phyloP scores from a whole-genome alignment of 148 eudicot species.

The Amaranthus cruentus region DNA sequence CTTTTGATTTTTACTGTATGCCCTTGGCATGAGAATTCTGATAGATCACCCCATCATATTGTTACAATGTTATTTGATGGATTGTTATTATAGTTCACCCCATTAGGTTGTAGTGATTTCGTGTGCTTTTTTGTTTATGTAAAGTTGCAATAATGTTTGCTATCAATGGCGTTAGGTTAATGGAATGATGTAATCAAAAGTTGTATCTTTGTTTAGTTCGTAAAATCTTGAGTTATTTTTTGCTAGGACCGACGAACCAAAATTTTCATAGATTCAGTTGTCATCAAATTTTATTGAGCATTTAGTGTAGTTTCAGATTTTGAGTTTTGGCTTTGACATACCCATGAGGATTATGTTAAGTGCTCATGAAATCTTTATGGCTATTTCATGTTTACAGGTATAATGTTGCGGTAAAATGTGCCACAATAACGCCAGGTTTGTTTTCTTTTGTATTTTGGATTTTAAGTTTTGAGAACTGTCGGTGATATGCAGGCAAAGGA shows the following conservation, averaged over 20 bases:
- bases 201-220: too few species aligned
- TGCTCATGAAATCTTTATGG: not conserved
- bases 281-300: not conserved
- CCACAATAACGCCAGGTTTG: slow-evolving; percentile 92
- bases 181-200: too few species aligned
- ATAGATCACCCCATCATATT: too few species aligned
- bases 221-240: too few species aligned
- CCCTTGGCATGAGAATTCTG: too few species aligned
- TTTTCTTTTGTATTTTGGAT: not conserved
- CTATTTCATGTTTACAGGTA: slow-evolving; percentile 45
- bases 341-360: not conserved
- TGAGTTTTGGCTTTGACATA: not conserved
- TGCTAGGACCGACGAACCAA: not conserved
- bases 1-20: too few species aligned
- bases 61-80: too few species aligned
- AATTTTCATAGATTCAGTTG: not conserved
- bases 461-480: not conserved
- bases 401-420: slow-evolving; percentile 92
- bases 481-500: not conserved
- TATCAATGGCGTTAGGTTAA: too few species aligned
- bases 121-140: too few species aligned
- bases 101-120: too few species aligned
- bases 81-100: too few species aligned
- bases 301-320: not conserved
- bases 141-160: too few species aligned